phyloP scores from a whole-genome alignment of 176 grass and related monocot genomes.

The Eleusine coracana region DNA sequence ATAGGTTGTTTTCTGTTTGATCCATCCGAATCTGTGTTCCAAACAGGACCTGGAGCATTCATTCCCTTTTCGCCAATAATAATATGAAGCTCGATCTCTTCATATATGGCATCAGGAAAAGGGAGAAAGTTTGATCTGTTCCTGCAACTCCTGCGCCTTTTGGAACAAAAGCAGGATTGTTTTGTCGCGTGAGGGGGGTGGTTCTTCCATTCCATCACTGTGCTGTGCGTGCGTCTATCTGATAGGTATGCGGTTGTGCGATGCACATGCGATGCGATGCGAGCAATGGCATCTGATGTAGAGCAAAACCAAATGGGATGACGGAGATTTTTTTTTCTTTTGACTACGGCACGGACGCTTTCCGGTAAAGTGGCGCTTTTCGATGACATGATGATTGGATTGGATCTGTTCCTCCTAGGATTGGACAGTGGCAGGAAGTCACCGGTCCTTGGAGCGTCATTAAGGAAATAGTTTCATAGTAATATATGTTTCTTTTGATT shows the following conservation, averaged over 20 bases:
- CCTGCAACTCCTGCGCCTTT: not conserved
- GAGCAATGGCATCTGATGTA: not conserved
- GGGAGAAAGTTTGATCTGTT: not conserved
- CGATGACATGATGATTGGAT: conserved; percentile 20
- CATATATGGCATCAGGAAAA: not conserved
- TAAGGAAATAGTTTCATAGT: too few species aligned
- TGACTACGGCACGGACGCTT: conserved; percentile 20
- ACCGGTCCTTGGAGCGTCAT: not conserved
- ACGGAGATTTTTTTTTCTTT: not conserved
- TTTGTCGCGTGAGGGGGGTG: not conserved
- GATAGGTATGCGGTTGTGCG: not conserved
- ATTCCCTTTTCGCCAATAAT: too few species aligned
- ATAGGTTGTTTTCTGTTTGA: too few species aligned
- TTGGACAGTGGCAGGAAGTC: not conserved
- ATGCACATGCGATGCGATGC: conserved; percentile 33
- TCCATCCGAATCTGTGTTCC: not conserved
- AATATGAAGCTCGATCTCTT: not conserved
- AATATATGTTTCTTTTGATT: too few species aligned
- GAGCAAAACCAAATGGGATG: conserved; percentile 7
- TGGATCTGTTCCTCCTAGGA: not conserved
- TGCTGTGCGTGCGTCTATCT: not conserved
- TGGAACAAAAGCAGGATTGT: not conserved
- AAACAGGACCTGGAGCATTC: not conserved
- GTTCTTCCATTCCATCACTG: not conserved
- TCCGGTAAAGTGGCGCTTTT: not conserved